Base-by-base conservation (phyloP, 1,284 basidiomycete species). In the Rhodotorula sp. region DNA sequence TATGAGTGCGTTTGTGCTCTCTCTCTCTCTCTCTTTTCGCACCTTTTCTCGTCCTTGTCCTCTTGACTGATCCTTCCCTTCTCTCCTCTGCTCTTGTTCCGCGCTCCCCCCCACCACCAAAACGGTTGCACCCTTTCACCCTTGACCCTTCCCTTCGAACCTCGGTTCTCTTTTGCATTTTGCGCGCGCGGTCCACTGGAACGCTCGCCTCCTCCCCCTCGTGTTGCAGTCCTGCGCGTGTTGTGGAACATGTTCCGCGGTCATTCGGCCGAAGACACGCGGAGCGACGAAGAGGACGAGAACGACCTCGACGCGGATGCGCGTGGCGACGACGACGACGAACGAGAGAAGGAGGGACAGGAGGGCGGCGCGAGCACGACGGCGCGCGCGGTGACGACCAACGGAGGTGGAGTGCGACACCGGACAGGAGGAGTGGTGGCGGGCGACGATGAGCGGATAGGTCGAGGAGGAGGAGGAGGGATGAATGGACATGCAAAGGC, bases 251-350 rank as follows among this genome's bases (percentile, higher is more conserved):
- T 74, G 1, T 78, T 95, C 37, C 85, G 83, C 18, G 92, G 91
- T 0, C 81, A 86, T 55, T 89, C 87, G 4, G 95, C 94, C 2
- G 88, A 91, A 59, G 95, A 98, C 78, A 84, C 84, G 33, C 86
- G 94, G 68, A 93, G 91, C 78, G 93, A 95, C 74, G 90, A 91
- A 70, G 93, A 94, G 72, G 81, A 79, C 80, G 84, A 81, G 87
- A 58, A 60, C 55, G 69, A 63, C 17, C 60, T 60, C 6, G 63
- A 68, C 3, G 57, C 44, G 67, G 91, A 93, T 67, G 80, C 78
- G 79, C 6, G 37, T 24, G 44, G 30, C 37, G 44, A 26, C 53
- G 83, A 80, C 86, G 67, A 60, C 10, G 63, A 53, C 18, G 62
- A 53, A 15, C 58, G 57, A n/a, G 60, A 54, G 22, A 44, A 42